Evolutionary conservation across 1,139 yeast species (phyloP).

Genomic region (Candida sanyaensis): DNA sequence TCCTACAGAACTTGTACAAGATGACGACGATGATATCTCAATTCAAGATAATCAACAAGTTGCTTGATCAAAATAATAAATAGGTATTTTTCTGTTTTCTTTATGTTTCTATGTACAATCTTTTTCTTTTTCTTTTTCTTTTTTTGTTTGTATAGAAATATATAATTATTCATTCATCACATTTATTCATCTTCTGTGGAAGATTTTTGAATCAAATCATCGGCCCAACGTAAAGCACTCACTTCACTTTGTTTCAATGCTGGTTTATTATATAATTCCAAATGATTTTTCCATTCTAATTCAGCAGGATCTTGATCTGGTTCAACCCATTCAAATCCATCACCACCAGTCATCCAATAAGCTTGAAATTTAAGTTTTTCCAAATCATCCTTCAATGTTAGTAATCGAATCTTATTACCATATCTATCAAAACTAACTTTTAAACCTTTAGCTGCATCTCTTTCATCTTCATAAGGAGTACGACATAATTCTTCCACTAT

Average conservation of each 20-base stretch:
- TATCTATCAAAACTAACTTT: constrained; percentile 37
- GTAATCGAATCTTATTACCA: constrained; percentile 42
- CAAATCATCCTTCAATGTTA: constrained; percentile 43
- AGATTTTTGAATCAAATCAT: constrained; percentile 28
- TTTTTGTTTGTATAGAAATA: background rate
- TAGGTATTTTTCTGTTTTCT: background rate
- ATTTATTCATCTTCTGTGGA: constrained; percentile 3
- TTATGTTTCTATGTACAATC: background rate
- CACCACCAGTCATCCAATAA: constrained; percentile 78
- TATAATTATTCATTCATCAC: background rate
- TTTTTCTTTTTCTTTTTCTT: too few species aligned
- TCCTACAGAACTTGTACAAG: constrained; percentile 1
- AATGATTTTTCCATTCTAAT: constrained; percentile 51
- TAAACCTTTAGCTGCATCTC: constrained; percentile 21
- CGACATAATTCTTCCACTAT: constrained; percentile 44
- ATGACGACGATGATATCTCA: background rate
- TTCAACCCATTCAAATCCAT: constrained; percentile 76
- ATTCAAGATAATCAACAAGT: background rate
- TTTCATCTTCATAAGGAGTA: constrained; percentile 24
- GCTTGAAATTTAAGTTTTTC: constrained; percentile 65
- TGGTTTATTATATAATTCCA: constrained; percentile 25
- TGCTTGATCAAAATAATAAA: background rate
- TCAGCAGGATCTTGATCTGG: constrained; percentile 84
- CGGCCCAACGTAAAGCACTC: constrained; percentile 37
- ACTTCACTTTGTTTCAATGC: constrained; percentile 16